Evolutionary conservation across 1,284 basidiomycete genomes (phyloP).

Genomic region (Microbotryum intermedium): DNA sequence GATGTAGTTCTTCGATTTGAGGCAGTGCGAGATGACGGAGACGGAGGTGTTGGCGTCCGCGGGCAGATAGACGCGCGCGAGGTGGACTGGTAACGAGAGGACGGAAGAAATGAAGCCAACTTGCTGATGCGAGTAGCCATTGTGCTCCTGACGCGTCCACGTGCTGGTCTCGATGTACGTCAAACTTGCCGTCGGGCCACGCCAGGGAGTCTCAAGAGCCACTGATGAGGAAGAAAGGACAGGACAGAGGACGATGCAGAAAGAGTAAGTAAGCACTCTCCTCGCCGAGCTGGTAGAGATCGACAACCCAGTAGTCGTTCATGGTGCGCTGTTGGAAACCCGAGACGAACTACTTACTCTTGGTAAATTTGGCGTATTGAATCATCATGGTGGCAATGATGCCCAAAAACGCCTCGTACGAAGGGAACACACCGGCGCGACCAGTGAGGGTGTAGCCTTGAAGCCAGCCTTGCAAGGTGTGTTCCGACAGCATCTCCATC

Average conservation of each 20-base stretch:
- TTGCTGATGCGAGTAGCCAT: constrained; percentile 48
- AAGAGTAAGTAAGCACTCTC: not conserved
- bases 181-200: constrained; percentile 60
- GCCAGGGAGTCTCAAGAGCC: constrained; percentile 64
- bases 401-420: constrained; percentile 77
- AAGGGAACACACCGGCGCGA: constrained; percentile 73
- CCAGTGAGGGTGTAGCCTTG: constrained; percentile 43
- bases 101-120: constrained; percentile 68
- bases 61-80: constrained; percentile 75
- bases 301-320: not conserved
- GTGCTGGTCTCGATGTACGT: constrained; percentile 82
- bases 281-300: no score
- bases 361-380: constrained; percentile 76
- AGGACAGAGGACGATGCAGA: not conserved
- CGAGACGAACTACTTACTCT: constrained; percentile 46
- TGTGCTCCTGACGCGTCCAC: constrained; percentile 57
- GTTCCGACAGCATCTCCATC: constrained; percentile 44
- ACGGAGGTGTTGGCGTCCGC: constrained; percentile 82
- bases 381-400: constrained; percentile 43
- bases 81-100: constrained; percentile 61
- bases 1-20: constrained; percentile 72
- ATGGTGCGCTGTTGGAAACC: not conserved
- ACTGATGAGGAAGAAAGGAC: not conserved
- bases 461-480: constrained; percentile 25
- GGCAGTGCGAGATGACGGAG: constrained; percentile 64